Conservation (phyloP, 306 rosid species). For the Neltuma alba region DNA sequence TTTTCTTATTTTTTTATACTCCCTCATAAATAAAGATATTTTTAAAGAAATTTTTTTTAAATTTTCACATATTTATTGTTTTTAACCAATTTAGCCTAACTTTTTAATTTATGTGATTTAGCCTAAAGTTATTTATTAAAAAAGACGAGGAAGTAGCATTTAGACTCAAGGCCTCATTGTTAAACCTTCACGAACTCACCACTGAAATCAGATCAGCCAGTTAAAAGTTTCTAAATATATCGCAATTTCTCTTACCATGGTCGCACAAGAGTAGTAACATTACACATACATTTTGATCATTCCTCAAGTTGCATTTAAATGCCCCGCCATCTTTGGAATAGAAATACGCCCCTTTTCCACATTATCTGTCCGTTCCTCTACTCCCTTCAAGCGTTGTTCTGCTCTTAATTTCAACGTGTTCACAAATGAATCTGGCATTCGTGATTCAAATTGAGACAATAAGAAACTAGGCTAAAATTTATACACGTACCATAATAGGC, state of each 20-base stretch:
- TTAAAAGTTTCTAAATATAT: neutral
- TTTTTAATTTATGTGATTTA: too few species aligned
- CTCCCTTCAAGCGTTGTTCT: neutral
- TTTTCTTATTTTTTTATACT: too few species aligned
- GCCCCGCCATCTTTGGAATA: neutral
- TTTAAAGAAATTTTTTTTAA: too few species aligned
- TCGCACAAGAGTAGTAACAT: neutral
- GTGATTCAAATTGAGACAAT: neutral
- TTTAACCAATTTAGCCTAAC: too few species aligned
- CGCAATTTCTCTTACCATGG: neutral
- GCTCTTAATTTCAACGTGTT: neutral
- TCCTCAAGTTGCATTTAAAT: neutral
- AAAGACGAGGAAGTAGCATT: too few species aligned
- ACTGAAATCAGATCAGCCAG: neutral
- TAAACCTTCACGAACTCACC: neutral
- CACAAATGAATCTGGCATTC: neutral
- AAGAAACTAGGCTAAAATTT: neutral
- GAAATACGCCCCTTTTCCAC: neutral
- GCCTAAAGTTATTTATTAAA: too few species aligned
- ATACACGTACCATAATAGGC: neutral
- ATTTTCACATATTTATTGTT: too few species aligned
- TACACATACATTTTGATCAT: neutral
- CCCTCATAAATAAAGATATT: too few species aligned
- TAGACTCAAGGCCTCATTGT: neutral
- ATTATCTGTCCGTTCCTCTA: neutral